These are phyloP conservation scores for Calocybe indica DNA, from an alignment of 768 basidiomycete species.

Conservation along the genomic window DNA sequence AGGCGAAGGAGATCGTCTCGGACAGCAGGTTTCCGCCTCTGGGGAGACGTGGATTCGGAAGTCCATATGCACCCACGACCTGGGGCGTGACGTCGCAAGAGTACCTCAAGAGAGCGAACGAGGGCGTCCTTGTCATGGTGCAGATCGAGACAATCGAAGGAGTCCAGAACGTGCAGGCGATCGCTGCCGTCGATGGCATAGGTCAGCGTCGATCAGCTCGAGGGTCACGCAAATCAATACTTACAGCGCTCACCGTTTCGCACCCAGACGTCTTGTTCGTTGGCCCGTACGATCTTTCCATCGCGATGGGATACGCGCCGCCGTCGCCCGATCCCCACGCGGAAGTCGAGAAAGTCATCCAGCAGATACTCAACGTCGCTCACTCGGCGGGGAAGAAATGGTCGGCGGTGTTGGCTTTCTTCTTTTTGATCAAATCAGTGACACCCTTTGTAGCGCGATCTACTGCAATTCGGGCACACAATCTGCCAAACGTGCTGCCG, in stretches of 20 bases:
- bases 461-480: slow-evolving; percentile 17
- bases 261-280: slow-evolving; percentile 33
- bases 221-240: slow-evolving; percentile 1
- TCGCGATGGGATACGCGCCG: slow-evolving; percentile 51
- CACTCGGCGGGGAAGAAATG: slow-evolving; percentile 62
- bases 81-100: slow-evolving; percentile 50
- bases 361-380: slow-evolving; percentile 40
- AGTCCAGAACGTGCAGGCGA: slow-evolving; percentile 52
- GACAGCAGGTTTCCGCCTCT: slow-evolving; percentile 58
- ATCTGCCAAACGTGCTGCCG: slow-evolving; percentile 14
- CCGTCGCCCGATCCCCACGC: slow-evolving; percentile 63
- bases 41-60: slow-evolving; percentile 62
- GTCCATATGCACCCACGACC: slow-evolving; percentile 50
- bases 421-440: neutral
- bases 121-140: slow-evolving; percentile 48
- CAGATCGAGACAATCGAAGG: slow-evolving; percentile 65
- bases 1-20: slow-evolving; percentile 49
- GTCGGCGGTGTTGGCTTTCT: slow-evolving; percentile 22
- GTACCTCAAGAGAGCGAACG: slow-evolving; percentile 52
- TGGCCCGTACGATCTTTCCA: slow-evolving; percentile 65
- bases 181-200: slow-evolving; percentile 56
- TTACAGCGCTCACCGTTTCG: neutral
- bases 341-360: slow-evolving; percentile 54
- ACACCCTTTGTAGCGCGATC: slow-evolving; percentile 10
- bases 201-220: slow-evolving; percentile 36